phyloP scores from a whole-genome alignment of 768 basidiomycete genomes.

The Leucogyrophana mollusca region DNA sequence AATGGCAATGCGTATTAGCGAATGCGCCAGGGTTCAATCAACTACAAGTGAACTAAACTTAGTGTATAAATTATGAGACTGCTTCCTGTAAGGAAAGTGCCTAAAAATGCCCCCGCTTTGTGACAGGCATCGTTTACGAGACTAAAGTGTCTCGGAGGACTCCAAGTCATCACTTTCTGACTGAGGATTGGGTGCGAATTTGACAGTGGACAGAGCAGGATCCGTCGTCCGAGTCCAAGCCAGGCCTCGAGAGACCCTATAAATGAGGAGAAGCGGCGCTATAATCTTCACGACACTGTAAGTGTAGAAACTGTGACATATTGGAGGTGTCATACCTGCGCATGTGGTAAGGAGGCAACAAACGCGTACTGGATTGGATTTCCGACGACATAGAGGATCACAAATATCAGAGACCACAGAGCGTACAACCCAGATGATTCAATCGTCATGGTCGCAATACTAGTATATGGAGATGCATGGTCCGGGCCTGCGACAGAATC shows the following conservation, averaged over 20 bases:
- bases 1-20: too few species aligned
- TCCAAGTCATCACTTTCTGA: too few species aligned
- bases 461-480: conserved; percentile 2
- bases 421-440: conserved; percentile 12
- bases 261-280: conserved; percentile 37
- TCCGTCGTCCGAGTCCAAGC: conserved; percentile 26
- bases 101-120: too few species aligned
- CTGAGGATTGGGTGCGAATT: too few species aligned
- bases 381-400: conserved; percentile 6
- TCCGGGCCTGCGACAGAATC: not conserved
- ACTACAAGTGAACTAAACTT: too few species aligned
- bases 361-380: conserved; percentile 1
- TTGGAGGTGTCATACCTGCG: not conserved
- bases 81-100: too few species aligned
- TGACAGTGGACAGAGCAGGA: not conserved
- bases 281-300: conserved; percentile 29
- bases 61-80: too few species aligned
- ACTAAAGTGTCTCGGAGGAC: too few species aligned
- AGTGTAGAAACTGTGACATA: not conserved
- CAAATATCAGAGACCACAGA: conserved; percentile 9
- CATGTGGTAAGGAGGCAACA: not conserved
- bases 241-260: conserved; percentile 33
- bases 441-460: conserved; percentile 9
- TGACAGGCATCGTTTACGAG: too few species aligned
- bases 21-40: too few species aligned